Conservation (phyloP, 192 early-diverging fungal species). For the Backusella westeae region DNA sequence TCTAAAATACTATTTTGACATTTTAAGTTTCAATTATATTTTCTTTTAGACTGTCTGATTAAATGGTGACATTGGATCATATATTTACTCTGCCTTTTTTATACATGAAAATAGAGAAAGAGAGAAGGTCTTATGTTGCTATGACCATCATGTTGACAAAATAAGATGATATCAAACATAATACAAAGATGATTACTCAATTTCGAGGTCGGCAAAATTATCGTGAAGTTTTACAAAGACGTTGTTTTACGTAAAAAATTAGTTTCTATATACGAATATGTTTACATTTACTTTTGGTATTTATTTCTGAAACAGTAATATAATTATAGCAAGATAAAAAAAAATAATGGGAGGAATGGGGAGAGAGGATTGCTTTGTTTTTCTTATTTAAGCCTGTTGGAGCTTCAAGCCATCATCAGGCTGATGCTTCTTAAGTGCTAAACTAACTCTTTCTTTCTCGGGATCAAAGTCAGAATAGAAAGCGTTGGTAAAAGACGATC, state of each 20-base stretch:
- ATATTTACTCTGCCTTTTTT: neutral
- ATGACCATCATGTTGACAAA: neutral
- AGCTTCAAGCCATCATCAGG: constrained; percentile 15
- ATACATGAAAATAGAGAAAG: neutral
- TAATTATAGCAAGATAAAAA: neutral
- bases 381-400: neutral
- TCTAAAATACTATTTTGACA: neutral
- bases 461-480: constrained; percentile 33
- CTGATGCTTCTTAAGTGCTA: constrained; percentile 19
- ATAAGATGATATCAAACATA: too few species aligned
- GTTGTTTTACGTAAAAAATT: neutral
- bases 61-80: neutral
- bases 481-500: constrained; percentile 29
- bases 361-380: neutral
- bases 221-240: too few species aligned
- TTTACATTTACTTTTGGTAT: neutral
- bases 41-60: neutral
- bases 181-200: too few species aligned
- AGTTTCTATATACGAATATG: neutral
- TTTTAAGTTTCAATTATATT: neutral
- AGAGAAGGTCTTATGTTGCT: neutral
- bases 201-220: too few species aligned
- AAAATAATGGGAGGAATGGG: neutral
- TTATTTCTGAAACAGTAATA: neutral
- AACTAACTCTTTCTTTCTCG: constrained; percentile 21